Base-by-base conservation (phyloP, 371 early-diverging fungal species). In the Mortierella sp. region DNA sequence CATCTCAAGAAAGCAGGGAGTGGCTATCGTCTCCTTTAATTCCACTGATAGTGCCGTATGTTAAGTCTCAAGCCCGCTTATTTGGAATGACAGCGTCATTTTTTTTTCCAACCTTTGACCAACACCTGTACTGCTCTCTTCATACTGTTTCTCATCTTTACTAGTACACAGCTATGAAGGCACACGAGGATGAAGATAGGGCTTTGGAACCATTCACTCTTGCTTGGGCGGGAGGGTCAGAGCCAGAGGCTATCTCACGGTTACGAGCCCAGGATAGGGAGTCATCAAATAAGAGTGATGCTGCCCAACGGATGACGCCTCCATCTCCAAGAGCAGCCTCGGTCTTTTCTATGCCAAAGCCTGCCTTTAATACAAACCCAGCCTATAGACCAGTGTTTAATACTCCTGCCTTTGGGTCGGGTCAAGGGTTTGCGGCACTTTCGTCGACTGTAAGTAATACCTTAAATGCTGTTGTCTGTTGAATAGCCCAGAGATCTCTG, bases 1-100 rank as follows among this genome's bases (percentile, higher is more conserved):
- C 30, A 47, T 77, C 6, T 72, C 72, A 15, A 72, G 61, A 45
- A 77, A 77, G 7, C 69, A 59, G 56, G 72, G 79, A 29, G 65
- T 65, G 18, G 79, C 79, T 18, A 23, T 77, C 26, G 18, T 77
- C 1, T 62, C 79, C 1, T 77, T 77, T 72, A 72, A 65, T 55
- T 57, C 68, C 4, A 28, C 68, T 3, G 64, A 61, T 26, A 69
- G 79, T 30, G 79, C 79, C 23, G 75, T 75, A 75, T 47, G 75
- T 60, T 7, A 37, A 37, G 5, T 29, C 23, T 16, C 6, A 9
- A 44, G 15, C 26, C 7, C 28, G 14, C 18, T 16, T 21, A 21
- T 53, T 50, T 19, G 11, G n/a, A 5, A 25, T 0, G 45, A 3
- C 5, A 47, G 19, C n/a, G 18, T 43, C 57, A 21, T 25, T 53